A percentile compares a stretch with the other conserved stretches of the same genome.
Conservation (phyloP, 371 early-diverging fungal species). For the Rhizopus sp. region DNA sequence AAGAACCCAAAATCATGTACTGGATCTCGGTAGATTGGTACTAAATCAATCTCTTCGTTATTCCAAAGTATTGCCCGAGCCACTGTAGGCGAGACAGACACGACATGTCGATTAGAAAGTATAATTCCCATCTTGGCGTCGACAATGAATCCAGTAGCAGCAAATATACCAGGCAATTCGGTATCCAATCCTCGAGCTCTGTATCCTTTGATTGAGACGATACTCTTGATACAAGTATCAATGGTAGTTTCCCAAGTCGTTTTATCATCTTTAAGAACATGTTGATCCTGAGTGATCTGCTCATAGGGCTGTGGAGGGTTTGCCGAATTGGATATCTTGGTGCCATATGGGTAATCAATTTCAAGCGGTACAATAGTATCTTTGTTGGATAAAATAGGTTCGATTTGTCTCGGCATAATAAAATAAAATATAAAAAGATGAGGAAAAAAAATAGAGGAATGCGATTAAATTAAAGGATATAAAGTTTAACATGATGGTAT, state of each 20-base stretch:
- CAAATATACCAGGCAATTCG: constrained; percentile 77
- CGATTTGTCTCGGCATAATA: constrained; percentile 15
- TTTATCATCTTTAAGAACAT: not conserved
- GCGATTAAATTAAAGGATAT: too few species aligned
- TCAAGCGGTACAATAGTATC: constrained; percentile 4
- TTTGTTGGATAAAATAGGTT: constrained; percentile 15
- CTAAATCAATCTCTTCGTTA: constrained; percentile 86
- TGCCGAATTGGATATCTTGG: not conserved
- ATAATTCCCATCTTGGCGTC: constrained; percentile 82
- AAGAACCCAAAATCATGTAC: constrained; percentile 86
- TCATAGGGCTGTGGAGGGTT: not conserved
- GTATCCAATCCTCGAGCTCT: constrained; percentile 89
- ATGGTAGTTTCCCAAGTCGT: constrained; percentile 73
- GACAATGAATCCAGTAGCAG: constrained; percentile 92
- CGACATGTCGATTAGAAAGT: constrained; percentile 91
- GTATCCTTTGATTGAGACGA: constrained; percentile 84
- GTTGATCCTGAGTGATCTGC: not conserved
- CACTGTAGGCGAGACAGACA: constrained; percentile 81
- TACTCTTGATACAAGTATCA: constrained; percentile 73
- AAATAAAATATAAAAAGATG: not conserved
- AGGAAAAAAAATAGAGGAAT: not conserved
- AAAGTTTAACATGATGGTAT: too few species aligned
- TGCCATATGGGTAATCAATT: not conserved
- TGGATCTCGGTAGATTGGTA: constrained; percentile 81
- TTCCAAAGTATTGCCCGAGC: constrained; percentile 82